A percentile compares a stretch with the other conserved stretches of the same genome.
These are phyloP conservation scores for Kregervanrija pseudodelftensis DNA, from an alignment of 805 yeast genomes.

Conservation along the genomic window DNA sequence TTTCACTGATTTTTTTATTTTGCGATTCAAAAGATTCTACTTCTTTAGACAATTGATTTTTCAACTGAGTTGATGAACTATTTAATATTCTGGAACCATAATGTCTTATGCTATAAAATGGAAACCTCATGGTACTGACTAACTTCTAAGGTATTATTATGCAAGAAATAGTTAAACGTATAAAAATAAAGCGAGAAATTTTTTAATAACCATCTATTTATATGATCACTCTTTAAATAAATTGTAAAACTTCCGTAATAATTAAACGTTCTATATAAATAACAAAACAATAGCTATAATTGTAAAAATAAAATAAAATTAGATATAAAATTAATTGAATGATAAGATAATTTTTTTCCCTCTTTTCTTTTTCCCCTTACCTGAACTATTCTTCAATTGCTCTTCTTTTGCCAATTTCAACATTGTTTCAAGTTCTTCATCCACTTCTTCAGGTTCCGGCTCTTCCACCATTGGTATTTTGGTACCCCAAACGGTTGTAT, in stretches of 20 bases:
- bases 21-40: too few relatives aligned
- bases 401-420: constrained; percentile 45
- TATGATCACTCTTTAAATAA: too few relatives aligned
- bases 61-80: too few relatives aligned
- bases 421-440: constrained; percentile 35
- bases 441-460: constrained; percentile 36
- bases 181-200: too few relatives aligned
- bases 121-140: too few relatives aligned
- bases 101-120: too few relatives aligned
- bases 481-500: constrained; percentile 74
- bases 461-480: constrained; percentile 37
- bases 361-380: constrained; percentile 31
- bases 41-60: too few relatives aligned
- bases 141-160: too few relatives aligned
- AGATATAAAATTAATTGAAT: constrained; percentile 3
- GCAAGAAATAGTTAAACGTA: too few relatives aligned
- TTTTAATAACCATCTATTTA: too few relatives aligned
- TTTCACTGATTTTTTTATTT: too few relatives aligned
- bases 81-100: too few relatives aligned
- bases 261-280: background rate
- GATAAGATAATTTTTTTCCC: constrained; percentile 3
- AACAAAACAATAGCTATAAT: background rate
- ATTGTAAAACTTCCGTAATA: background rate
- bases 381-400: constrained; percentile 26
- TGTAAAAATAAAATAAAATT: background rate